Evolutionary conservation across 1,139 yeast genomes (phyloP).

Genomic region (Maudiozyma humilis): DNA sequence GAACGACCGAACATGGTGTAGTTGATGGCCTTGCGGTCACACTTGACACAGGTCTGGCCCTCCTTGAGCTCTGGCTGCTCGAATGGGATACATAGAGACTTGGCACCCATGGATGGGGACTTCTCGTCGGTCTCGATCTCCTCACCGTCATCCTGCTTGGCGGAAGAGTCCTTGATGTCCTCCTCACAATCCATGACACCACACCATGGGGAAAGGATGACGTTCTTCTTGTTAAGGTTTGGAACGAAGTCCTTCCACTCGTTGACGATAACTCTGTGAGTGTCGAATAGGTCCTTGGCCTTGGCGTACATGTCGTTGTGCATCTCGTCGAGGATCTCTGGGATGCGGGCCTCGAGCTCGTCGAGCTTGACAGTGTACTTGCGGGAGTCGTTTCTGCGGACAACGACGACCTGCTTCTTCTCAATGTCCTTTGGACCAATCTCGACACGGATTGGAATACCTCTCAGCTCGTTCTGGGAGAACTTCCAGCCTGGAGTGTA

Average conservation of each 20-base stretch:
- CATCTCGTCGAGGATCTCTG: slow-evolving; percentile 69
- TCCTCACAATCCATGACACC: slow-evolving; percentile 93
- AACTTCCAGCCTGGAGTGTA: slow-evolving; percentile 99
- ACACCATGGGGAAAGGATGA: slow-evolving; percentile 95
- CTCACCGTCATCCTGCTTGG: slow-evolving; percentile 68
- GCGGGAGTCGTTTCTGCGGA: slow-evolving; percentile 83
- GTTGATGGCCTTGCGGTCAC: slow-evolving; percentile 64
- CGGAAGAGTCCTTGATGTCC: slow-evolving; percentile 88
- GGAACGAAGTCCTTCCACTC: slow-evolving; percentile 93
- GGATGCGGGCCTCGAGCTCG: slow-evolving; percentile 59
- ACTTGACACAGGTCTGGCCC: slow-evolving; percentile 80
- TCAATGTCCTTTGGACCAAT: slow-evolving; percentile 93
- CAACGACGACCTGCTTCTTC: slow-evolving; percentile 72
- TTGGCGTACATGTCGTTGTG: slow-evolving; percentile 64
- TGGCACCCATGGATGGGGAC: slow-evolving; percentile 99
- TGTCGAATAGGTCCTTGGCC: slow-evolving; percentile 78
- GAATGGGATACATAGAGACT: slow-evolving; percentile 92
- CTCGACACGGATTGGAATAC: slow-evolving; percentile 88
- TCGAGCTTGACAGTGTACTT: slow-evolving; percentile 60
- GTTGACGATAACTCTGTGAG: slow-evolving; percentile 70
- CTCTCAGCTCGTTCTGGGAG: slow-evolving; percentile 94
- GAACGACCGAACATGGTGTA: slow-evolving; percentile 97
- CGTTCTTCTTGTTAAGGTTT: slow-evolving; percentile 82
- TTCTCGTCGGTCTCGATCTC: slow-evolving; percentile 87
- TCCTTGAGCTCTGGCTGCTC: slow-evolving; percentile 76